Evolutionary conservation across 768 basidiomycete genomes (phyloP), one percentile per base, ranked within the genome.

Genomic region (Kondoa subrosea): DNA sequence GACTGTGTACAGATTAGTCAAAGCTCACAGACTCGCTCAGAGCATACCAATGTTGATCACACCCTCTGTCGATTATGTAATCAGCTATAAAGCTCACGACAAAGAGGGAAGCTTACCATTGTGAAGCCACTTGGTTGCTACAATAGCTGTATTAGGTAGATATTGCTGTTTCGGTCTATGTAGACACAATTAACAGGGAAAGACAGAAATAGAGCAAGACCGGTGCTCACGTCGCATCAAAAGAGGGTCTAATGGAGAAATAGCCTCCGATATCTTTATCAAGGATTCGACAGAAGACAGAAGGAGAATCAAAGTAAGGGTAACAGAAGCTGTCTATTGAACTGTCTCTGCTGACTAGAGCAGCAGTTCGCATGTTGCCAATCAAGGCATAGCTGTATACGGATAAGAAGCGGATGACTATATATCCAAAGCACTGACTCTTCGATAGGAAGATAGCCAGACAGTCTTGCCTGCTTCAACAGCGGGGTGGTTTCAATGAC

Each of bases 211-310:
- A n/a, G n/a, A n/a, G n/a, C n/a, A n/a, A n/a, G n/a, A n/a, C n/a
- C n/a, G n/a, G n/a, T n/a, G n/a, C n/a, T n/a, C n/a, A n/a, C n/a
- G n/a, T 31, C 15, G 72, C 71, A 12, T 56, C 34, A 1, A 14
- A 26, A 56, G 29, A 21, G 0, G 74, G 69, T 14, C 67, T 57
- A 33, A 74, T 74, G 0, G 66, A 67, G 34, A 71, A 75, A 56
- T 73, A 72, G 1, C 74, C 74, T 12, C 74, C 74, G 26, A 71
- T 71, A 62, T 75, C 67, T 69, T 73, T 73, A 69, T 75, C 74
- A 14, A 75, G 66, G 57, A 75, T 71, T 15, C 74, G 65, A 0
- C 73, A 70, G 30, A 70, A 70, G 16, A 70, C 62, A 14, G 62
- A 65, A 12, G 69, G 69, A 4, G 69, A 70, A 57, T 70, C 69